Evolutionary conservation across 305 asterid species (phyloP).

Genomic region (Withania somnifera): DNA sequence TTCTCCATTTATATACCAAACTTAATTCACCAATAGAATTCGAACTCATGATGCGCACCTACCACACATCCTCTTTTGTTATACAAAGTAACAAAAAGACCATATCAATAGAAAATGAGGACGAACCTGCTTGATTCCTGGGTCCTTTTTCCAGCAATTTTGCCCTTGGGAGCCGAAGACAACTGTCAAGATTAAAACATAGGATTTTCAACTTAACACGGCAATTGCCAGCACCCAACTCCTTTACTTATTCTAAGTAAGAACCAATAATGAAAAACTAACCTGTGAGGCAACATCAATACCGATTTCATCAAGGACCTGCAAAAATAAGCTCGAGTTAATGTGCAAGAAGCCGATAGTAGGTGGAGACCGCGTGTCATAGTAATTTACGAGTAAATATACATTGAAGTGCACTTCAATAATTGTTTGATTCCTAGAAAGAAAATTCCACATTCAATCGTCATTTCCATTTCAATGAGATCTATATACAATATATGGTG

Average conservation of each 20-base stretch:
- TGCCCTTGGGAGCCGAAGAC: constrained; percentile 87
- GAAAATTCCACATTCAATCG: background rate
- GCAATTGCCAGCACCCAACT: background rate
- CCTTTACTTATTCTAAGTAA: background rate
- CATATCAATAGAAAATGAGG: background rate
- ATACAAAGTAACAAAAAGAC: background rate
- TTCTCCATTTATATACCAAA: background rate
- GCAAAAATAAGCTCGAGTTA: background rate
- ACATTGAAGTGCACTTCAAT: background rate
- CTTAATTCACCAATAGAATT: background rate
- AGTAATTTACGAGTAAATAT: background rate
- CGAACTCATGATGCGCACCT: background rate
- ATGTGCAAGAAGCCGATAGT: background rate
- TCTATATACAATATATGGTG: background rate
- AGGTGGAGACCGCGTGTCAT: background rate
- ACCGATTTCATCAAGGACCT: constrained; percentile 96
- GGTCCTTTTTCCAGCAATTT: constrained; percentile 54
- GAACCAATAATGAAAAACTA: background rate
- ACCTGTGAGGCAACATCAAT: constrained; percentile 94
- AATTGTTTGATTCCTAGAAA: background rate
- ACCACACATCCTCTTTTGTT: background rate
- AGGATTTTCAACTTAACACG: background rate
- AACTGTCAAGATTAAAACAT: constrained; percentile 32
- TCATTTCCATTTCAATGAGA: background rate
- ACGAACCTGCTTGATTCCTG: constrained; percentile 55